phyloP scores from a whole-genome alignment of 257 asterid species.

The Nicotiana sylvestris region DNA sequence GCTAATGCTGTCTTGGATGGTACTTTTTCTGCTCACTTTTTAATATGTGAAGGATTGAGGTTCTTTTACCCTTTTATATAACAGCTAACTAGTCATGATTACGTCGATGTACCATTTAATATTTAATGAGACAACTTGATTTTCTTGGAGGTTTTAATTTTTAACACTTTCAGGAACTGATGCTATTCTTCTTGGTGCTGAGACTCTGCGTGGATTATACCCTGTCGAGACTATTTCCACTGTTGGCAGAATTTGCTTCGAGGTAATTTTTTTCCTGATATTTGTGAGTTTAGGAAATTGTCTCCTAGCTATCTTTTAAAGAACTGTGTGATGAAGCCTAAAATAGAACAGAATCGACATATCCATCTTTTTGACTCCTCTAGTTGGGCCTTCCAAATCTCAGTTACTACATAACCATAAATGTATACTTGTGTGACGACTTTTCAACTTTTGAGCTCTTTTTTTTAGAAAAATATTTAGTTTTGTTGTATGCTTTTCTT shows the following conservation, averaged over 20 bases:
- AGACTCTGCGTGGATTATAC: slow-evolving; percentile 83
- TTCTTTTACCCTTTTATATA: not conserved
- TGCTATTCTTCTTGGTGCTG: slow-evolving; percentile 94
- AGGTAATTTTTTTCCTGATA: slow-evolving; percentile 32
- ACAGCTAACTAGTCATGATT: not conserved
- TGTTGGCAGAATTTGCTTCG: slow-evolving; percentile 81
- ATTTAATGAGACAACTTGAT: not conserved
- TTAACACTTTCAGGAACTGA: slow-evolving; percentile 51
- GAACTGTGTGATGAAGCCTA: not conserved
- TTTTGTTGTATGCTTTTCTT: not conserved
- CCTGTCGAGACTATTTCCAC: slow-evolving; percentile 83
- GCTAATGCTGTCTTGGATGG: slow-evolving; percentile 98
- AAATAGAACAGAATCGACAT: not conserved
- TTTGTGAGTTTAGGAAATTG: not conserved
- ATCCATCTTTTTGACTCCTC: not conserved
- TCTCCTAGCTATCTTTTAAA: not conserved
- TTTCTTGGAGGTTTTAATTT: not conserved
- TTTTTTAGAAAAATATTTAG: not conserved
- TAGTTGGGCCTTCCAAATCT: not conserved
- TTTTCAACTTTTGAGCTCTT: not conserved
- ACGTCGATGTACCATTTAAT: not conserved
- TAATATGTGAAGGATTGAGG: not conserved
- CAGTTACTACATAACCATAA: not conserved
- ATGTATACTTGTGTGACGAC: not conserved
- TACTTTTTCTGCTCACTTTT: slow-evolving; percentile 14